Evolutionary conservation across 441 rosid genomes (phyloP).

Genomic region (Gossypium schwendimanii): DNA sequence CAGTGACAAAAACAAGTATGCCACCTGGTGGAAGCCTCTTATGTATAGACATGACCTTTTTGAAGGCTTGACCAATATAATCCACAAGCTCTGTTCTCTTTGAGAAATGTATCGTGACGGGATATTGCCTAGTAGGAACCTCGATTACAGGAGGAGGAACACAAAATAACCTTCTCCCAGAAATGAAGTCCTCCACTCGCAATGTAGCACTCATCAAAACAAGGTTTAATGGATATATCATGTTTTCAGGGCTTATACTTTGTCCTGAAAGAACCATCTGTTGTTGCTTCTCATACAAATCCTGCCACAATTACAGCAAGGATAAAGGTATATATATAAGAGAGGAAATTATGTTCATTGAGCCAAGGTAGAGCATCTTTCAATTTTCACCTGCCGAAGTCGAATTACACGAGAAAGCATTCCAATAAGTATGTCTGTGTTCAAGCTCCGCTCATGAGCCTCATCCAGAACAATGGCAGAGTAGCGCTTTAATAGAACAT

Average conservation of each 20-base stretch:
- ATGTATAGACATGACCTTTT: constrained; percentile 83
- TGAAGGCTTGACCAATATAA: constrained; percentile 80
- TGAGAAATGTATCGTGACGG: constrained; percentile 70
- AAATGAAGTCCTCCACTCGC: constrained; percentile 70
- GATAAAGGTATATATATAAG: background rate
- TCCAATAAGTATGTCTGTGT: constrained; percentile 94
- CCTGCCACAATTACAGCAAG: constrained; percentile 30
- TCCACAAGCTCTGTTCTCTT: constrained; percentile 75
- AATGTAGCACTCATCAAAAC: constrained; percentile 91
- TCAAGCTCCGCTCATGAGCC: constrained; percentile 94
- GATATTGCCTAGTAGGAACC: constrained; percentile 77
- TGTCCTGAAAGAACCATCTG: constrained; percentile 48
- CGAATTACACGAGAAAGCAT: constrained; percentile 74
- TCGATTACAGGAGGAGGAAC: constrained; percentile 62
- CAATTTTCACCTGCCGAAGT: constrained; percentile 58
- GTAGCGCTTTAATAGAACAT: constrained; percentile 65
- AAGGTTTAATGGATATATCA: constrained; percentile 65
- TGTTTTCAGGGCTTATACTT: constrained; percentile 37
- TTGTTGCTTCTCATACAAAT: constrained; percentile 52
- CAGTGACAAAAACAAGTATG: constrained; percentile 86
- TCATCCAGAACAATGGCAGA: constrained; percentile 85
- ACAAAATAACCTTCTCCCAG: constrained; percentile 57
- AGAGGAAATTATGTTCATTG: background rate
- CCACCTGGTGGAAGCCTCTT: constrained; percentile 85
- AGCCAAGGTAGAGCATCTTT: background rate